Evolutionary conservation across 257 asterid species (phyloP).

Genomic region (Nicotiana tomentosiformis): DNA sequence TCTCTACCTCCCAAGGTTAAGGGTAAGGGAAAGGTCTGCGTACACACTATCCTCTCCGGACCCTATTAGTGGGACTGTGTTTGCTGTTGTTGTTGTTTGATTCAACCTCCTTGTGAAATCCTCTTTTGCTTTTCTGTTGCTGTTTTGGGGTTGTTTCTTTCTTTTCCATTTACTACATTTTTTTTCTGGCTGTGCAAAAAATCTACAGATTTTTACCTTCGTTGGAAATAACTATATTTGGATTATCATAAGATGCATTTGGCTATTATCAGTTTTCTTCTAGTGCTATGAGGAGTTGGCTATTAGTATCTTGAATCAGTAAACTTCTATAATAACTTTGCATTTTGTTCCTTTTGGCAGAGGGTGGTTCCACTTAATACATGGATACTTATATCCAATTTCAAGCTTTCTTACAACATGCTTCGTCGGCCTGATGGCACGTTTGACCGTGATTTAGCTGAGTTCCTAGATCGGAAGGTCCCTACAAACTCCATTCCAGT

Average conservation of each 20-base stretch:
- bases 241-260: background rate
- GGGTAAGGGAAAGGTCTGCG: no score
- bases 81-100: no score
- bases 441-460: conserved; percentile 66
- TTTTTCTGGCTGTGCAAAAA: conserved; percentile 1
- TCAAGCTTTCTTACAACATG: conserved; percentile 80
- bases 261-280: background rate
- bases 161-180: conserved; percentile 21
- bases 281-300: background rate
- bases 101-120: background rate
- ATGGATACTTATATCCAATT: conserved; percentile 77
- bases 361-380: conserved; percentile 82
- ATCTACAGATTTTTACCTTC: background rate
- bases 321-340: background rate
- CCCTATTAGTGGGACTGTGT: no score
- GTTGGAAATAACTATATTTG: background rate
- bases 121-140: conserved; percentile 19
- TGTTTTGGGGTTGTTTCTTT: conserved; percentile 22
- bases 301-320: background rate
- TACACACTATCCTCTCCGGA: no score
- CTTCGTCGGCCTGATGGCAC: conserved; percentile 87
- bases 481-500: conserved; percentile 64
- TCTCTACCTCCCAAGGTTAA: no score
- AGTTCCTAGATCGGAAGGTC: conserved; percentile 74
- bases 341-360: conserved; percentile 28